Evolutionary conservation across 2,329 filamentous ascomycete genomes (phyloP), one percentile per base, ranked within the genome.

Genomic region (Fusarium buxicola): DNA sequence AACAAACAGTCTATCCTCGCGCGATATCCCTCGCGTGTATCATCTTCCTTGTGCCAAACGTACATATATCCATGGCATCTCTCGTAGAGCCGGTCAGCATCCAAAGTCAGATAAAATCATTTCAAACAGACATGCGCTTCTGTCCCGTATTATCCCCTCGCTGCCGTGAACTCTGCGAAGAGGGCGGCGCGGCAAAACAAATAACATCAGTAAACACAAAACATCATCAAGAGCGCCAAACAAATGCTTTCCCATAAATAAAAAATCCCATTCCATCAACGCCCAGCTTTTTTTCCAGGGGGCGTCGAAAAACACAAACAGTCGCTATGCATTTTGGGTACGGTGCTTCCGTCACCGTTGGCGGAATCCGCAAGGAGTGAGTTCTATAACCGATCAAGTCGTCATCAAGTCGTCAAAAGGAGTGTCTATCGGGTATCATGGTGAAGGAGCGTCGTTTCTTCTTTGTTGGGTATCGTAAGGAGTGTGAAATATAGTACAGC

Each of bases 311-410:
- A 51, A 63, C 58, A 60, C 48, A 63, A 72, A 78, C 53, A 79
- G 80, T 80, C 81, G 82, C 82, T 83, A 84, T 85, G 82, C 82
- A 83, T 76, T 81, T 79, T 79, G 78, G 78, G 77, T 60, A 70
- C 66, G 56, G 63, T 79, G 78, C 74, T 74, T 78, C 64, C 60
- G 61, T 65, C 61, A 58, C 63, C 48, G 50, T 63, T 75, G 74
- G 72, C 74, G 68, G 60, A 72, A 62, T 76, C 73, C 75, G 73
- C 76, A 81, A 80, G 78, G 80, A 82, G 76, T 75, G 78, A 77
- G 70, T 76, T 77, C 74, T 78, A 79, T 79, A 69, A 63, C 70
- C 69, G 65, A 72, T 71, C 49, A 52, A 60, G 59, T 72, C 69
- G 71, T 78, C 73, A 74, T 78, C 68, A 74, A 65, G 64, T 75